Base-by-base conservation (phyloP, 768 basidiomycete genomes). In the Trametes sanguinea region DNA sequence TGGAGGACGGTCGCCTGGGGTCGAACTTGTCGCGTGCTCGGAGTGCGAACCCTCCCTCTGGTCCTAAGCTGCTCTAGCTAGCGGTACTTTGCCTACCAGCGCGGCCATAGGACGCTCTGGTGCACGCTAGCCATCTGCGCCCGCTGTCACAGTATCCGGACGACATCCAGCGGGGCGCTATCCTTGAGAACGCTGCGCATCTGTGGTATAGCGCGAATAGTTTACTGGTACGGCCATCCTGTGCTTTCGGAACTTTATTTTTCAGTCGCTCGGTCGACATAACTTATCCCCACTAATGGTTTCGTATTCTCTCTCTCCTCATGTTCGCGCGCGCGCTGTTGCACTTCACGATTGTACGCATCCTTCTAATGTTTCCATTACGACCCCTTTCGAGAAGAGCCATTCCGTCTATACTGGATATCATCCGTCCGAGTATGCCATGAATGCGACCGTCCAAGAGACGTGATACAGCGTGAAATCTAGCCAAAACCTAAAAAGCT, bases 21-120 rank as follows among this genome's bases (percentile, higher is more conserved):
- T 82, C 75, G 22, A 77, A 81, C 71, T 75, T 90, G 32, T 86
- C 84, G 16, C 81, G 89, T 60, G 83, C 82, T 63, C 80, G 81
- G 60, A 87, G 83, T 53, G 64, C 56, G 13, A 47, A 52, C 27
- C 54, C 53, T 14, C 57, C 58, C 17, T 16, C 50, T 39, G 55
- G 61, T 32, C 55, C 63, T 44, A 68, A 63, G 51, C 48, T 65
- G 39, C 53, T 60, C 16, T 64, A 55, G 42, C 27, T 13, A 27
- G 35, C 37, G 30, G 11, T 29, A 10, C 13, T n/a, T n/a, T 10
- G 45, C 22, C 35, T 37, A 4, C 45, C 22, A 27, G 45, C 27
- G 17, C 45, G 17, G 22, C 45, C 27, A 5, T 16, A 6, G 45
- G 17, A 17, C 22, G 45, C 35, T 37, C 2, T 10, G n/a, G 4